These are phyloP conservation scores for Rhodocollybia butyracea DNA, from an alignment of 768 basidiomycete species.

Conservation along the genomic window DNA sequence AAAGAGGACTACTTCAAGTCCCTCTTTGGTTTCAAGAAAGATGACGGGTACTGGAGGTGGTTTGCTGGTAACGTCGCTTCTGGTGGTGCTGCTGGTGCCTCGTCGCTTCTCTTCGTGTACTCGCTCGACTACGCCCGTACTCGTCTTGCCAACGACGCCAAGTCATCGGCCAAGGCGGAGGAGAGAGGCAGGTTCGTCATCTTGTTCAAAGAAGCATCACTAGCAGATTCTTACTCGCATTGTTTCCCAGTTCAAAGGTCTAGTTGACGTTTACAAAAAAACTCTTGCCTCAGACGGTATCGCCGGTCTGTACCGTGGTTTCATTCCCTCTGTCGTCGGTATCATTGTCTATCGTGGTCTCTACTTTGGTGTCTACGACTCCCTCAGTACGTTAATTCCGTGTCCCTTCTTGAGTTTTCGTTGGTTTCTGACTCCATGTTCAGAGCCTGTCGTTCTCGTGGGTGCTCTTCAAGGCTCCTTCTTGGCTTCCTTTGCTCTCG, in stretches of 20 bases:
- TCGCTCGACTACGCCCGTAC: constrained; percentile 99
- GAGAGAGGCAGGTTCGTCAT: too few relatives aligned
- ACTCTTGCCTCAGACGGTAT: constrained; percentile 97
- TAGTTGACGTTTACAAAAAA: constrained; percentile 96
- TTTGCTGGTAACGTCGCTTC: constrained; percentile 97
- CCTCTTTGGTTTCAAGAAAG: constrained; percentile 97
- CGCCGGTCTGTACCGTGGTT: constrained; percentile 99
- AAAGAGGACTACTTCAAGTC: constrained; percentile 99
- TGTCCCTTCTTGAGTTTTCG: background rate
- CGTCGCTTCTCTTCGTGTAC: constrained; percentile 98
- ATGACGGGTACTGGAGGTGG: constrained; percentile 97
- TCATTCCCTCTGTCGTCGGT: constrained; percentile 98
- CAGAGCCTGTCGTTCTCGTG: constrained; percentile 96
- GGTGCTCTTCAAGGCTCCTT: constrained; percentile 95
- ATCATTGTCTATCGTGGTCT: constrained; percentile 99
- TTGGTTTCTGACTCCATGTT: constrained; percentile 17
- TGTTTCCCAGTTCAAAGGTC: constrained; percentile 96
- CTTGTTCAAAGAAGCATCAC: background rate
- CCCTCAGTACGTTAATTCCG: constrained; percentile 64
- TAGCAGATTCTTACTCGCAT: constrained; percentile 50
- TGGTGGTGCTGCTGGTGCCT: constrained; percentile 99
- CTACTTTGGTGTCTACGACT: constrained; percentile 95
- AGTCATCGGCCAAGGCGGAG: constrained; percentile 61
- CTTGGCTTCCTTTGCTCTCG: constrained; percentile 94
- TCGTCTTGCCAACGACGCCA: constrained; percentile 96